Conservation (phyloP, 2,329 filamentous ascomycete species). For the Fusarium pseudocircinatum region DNA sequence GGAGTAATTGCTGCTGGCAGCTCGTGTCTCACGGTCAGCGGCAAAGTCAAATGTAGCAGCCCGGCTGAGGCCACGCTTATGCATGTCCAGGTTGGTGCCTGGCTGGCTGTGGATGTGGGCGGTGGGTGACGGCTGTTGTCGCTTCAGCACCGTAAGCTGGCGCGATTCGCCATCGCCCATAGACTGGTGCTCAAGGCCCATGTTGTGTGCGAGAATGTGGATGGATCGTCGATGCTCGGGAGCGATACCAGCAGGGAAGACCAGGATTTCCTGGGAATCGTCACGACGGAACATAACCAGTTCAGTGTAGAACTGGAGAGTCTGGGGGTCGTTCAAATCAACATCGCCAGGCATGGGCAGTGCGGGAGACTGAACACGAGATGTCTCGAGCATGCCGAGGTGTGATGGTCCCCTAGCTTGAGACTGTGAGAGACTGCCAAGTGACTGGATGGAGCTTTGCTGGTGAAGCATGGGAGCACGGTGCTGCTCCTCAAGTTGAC, state of each 20-base stretch:
- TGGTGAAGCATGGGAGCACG: conserved; percentile 80
- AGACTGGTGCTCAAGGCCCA: conserved; percentile 90
- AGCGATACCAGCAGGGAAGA: conserved; percentile 83
- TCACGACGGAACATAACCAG: conserved; percentile 90
- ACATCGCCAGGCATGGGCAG: conserved; percentile 64
- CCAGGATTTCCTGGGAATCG: conserved; percentile 77
- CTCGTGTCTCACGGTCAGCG: conserved; percentile 75
- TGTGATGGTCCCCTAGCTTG: conserved; percentile 61
- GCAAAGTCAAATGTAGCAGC: conserved; percentile 98
- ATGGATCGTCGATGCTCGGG: conserved; percentile 89
- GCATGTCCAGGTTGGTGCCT: conserved; percentile 76
- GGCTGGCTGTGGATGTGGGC: conserved; percentile 65
- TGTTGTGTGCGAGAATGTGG: conserved; percentile 93
- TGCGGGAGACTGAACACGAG: conserved; percentile 2
- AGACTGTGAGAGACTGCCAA: conserved; percentile 72
- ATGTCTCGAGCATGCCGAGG: conserved; percentile 52
- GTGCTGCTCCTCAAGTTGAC: conserved; percentile 97
- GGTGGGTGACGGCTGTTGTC: conserved; percentile 63
- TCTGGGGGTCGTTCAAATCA: conserved; percentile 90
- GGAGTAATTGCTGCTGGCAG: conserved; percentile 72
- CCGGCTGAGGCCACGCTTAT: conserved; percentile 86
- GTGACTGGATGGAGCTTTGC: conserved; percentile 86
- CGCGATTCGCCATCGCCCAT: conserved; percentile 88
- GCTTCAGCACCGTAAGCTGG: conserved; percentile 89
- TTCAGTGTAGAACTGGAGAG: conserved; percentile 89